Evolutionary conservation across 2,329 filamentous ascomycete species (phyloP).

Genomic region (Phyllosticta citrichinensis): DNA sequence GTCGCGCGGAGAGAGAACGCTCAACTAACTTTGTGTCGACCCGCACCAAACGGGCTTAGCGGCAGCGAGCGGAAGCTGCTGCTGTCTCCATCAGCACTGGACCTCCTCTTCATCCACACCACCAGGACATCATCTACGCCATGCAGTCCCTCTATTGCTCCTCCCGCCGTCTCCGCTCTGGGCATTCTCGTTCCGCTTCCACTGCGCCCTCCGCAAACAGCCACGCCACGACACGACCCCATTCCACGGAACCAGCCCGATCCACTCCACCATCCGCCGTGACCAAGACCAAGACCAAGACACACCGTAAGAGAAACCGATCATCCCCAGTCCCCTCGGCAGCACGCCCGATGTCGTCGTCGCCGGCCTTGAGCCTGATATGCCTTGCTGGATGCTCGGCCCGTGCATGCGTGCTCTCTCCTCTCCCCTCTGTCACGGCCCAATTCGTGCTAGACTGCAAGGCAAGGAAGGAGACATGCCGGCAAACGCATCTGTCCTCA

Average conservation of each 20-base stretch:
- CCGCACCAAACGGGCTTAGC: neutral
- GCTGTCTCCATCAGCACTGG: neutral
- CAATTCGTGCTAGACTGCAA: neutral
- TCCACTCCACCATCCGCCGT: too few relatives aligned
- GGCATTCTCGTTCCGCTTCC: neutral
- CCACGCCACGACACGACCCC: neutral
- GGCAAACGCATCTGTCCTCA: neutral
- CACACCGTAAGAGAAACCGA: too few relatives aligned
- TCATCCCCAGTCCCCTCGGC: neutral
- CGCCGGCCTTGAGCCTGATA: neutral
- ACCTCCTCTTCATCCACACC: too few relatives aligned
- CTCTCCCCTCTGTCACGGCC: neutral
- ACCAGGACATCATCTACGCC: neutral
- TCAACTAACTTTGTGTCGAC: neutral
- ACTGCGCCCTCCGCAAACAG: neutral
- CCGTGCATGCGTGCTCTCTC: neutral
- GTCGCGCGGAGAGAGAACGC: neutral
- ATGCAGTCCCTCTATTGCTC: neutral
- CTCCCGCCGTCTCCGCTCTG: neutral
- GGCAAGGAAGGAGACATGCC: neutral
- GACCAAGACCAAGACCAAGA: too few relatives aligned
- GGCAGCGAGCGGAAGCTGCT: neutral
- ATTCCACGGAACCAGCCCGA: too few relatives aligned
- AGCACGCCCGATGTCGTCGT: neutral
- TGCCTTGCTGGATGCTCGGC: neutral